Percentiles rank a stretch among this genome's conserved stretches.
phyloP scores from a whole-genome alignment of 306 rosid genomes.

The Mimosa pudica region DNA sequence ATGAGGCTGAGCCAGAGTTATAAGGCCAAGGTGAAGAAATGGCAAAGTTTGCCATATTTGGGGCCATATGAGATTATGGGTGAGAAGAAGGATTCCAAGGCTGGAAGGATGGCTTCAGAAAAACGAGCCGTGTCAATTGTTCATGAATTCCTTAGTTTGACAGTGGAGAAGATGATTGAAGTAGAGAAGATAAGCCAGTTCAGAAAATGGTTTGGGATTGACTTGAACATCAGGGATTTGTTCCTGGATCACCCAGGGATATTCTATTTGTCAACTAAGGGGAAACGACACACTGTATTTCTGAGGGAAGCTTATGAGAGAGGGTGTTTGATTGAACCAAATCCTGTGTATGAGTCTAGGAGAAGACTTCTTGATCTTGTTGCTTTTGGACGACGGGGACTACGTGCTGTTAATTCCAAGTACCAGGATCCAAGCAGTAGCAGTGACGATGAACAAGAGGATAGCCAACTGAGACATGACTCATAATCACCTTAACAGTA shows the following conservation, averaged over 20 bases:
- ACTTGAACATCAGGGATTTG: conserved; percentile 69
- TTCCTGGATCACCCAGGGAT: conserved; percentile 88
- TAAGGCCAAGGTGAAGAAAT: conserved; percentile 84
- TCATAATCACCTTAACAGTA: conserved; percentile 34
- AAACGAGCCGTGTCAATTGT: conserved; percentile 78
- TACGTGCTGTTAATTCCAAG: conserved; percentile 48
- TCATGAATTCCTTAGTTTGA: conserved; percentile 86
- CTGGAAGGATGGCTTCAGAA: conserved; percentile 58
- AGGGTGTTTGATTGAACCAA: conserved; percentile 71
- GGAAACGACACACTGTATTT: conserved; percentile 85
- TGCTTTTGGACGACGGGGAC: conserved; percentile 60
- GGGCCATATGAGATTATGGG: conserved; percentile 72
- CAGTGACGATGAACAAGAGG: conserved; percentile 40
- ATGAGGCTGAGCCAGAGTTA: conserved; percentile 72
- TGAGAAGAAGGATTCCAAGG: conserved; percentile 54
- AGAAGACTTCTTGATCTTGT: conserved; percentile 87
- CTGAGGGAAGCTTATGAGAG: conserved; percentile 91
- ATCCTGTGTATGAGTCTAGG: conserved; percentile 78
- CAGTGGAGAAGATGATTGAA: conserved; percentile 93
- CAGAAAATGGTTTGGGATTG: conserved; percentile 65
- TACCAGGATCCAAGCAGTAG: conserved; percentile 36
- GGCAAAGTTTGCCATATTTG: conserved; percentile 74
- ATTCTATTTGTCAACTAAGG: conserved; percentile 86
- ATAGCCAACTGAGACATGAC: conserved; percentile 25
- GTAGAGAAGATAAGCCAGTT: conserved; percentile 78